Percentiles rank a stretch among this genome's conserved stretches.
phyloP scores from a whole-genome alignment of 768 basidiomycete genomes.

The Tulasnella sp. region DNA sequence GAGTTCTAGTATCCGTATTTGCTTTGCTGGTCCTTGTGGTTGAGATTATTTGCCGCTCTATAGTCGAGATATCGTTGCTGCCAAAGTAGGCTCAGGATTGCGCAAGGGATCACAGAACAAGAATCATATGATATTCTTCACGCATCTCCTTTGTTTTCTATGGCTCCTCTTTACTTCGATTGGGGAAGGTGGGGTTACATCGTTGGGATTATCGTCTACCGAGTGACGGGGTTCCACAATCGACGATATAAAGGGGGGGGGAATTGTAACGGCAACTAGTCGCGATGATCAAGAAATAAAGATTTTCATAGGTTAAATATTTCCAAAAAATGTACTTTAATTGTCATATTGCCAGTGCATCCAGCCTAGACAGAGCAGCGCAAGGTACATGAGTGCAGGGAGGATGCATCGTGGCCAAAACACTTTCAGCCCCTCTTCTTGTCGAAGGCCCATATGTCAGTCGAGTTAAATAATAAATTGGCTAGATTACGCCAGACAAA shows the following conservation, averaged over 20 bases:
- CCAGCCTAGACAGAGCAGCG: neutral
- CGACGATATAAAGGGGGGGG: neutral
- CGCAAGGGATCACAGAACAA: neutral
- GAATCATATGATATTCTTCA: neutral
- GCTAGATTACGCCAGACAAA: no score
- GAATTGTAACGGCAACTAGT: neutral
- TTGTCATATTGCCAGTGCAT: neutral
- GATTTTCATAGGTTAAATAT: neutral
- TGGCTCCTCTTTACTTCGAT: no score
- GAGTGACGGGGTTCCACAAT: no score
- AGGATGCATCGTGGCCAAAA: neutral
- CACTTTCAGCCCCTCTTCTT: no score
- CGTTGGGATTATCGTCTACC: no score
- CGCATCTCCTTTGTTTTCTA: no score
- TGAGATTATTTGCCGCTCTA: neutral
- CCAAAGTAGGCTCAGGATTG: neutral
- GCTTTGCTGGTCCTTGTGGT: neutral
- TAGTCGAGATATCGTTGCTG: neutral
- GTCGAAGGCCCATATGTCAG: no score
- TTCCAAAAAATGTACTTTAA: neutral
- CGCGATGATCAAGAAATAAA: neutral
- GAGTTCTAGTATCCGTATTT: slow-evolving; percentile 25
- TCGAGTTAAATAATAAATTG: no score
- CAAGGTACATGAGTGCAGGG: neutral
- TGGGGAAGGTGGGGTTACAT: no score